Evolutionary conservation across 352 stramenopile species (phyloP).

Genomic region (Phytophthora sp.): DNA sequence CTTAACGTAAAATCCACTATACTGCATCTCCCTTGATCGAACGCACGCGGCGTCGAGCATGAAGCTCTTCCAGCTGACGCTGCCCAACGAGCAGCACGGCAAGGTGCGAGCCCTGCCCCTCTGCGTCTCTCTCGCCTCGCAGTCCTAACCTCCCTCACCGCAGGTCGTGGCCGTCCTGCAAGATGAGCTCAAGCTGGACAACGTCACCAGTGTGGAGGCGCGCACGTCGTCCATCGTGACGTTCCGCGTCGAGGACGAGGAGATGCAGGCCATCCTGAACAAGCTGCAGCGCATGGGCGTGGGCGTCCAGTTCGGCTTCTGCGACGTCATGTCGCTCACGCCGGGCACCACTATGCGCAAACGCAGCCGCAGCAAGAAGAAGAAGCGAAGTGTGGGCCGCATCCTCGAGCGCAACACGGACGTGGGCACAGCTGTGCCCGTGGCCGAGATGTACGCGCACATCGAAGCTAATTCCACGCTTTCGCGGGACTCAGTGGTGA

Average conservation of each 20-base stretch:
- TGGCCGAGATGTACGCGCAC: slow-evolving; percentile 89
- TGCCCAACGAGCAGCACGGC: slow-evolving; percentile 84
- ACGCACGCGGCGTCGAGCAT: slow-evolving; percentile 28
- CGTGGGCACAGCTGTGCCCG: slow-evolving; percentile 79
- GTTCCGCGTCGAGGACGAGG: slow-evolving; percentile 83
- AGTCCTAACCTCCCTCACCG: background rate
- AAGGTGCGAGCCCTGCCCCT: slow-evolving; percentile 37
- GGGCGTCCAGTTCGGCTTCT: slow-evolving; percentile 87
- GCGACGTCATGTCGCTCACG: slow-evolving; percentile 89
- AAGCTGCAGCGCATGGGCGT: slow-evolving; percentile 83
- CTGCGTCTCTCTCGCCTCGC: background rate
- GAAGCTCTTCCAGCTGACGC: slow-evolving; percentile 91
- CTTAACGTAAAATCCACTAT: slow-evolving; percentile 2
- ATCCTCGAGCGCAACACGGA: slow-evolving; percentile 83
- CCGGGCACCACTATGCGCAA: slow-evolving; percentile 82
- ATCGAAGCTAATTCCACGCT: slow-evolving; percentile 86
- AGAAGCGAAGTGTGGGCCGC: slow-evolving; percentile 65
- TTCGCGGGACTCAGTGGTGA: slow-evolving; percentile 81
- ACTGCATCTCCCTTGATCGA: background rate
- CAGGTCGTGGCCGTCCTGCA: slow-evolving; percentile 82
- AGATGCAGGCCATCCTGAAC: slow-evolving; percentile 88
- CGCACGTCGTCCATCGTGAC: slow-evolving; percentile 88
- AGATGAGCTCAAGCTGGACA: slow-evolving; percentile 85
- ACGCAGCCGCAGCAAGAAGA: slow-evolving; percentile 45
- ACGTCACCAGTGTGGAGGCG: slow-evolving; percentile 85